Conservation (phyloP, 2,329 filamentous ascomycete genomes). For the Xylaria multiplex region DNA sequence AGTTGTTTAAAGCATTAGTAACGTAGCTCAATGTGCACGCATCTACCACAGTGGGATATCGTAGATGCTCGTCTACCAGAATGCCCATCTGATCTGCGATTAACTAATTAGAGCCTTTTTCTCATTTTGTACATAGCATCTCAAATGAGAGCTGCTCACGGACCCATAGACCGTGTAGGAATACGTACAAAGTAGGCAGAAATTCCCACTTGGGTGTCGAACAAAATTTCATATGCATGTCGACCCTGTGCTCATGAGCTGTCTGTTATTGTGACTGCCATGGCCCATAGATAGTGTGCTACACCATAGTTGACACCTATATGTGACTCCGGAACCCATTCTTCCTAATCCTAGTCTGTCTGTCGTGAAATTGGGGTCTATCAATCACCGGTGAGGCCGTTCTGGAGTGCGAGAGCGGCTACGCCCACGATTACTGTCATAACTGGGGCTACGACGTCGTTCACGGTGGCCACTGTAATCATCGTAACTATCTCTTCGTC, state of each 20-base stretch:
- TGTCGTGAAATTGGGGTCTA: background rate
- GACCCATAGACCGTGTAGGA: conserved; percentile 22
- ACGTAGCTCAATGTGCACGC: conserved; percentile 6
- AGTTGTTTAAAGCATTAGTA: conserved; percentile 9
- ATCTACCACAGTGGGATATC: background rate
- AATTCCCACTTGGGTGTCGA: conserved; percentile 7
- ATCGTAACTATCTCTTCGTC: conserved; percentile 48
- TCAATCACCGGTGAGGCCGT: conserved; percentile 49
- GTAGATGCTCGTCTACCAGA: background rate
- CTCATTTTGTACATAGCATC: conserved; percentile 21
- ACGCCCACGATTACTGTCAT: conserved; percentile 55
- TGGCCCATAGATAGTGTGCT: conserved; percentile 17
- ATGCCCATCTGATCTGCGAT: conserved; percentile 18
- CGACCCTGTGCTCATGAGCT: conserved; percentile 7
- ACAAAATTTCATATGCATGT: conserved; percentile 2
- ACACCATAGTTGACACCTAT: conserved; percentile 19
- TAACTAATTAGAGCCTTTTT: conserved; percentile 30
- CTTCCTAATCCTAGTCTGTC: background rate
- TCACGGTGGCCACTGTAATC: conserved; percentile 50
- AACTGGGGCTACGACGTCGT: conserved; percentile 60
- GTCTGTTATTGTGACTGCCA: conserved; percentile 17
- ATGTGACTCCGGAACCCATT: background rate
- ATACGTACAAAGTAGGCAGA: conserved; percentile 29
- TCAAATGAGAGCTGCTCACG: conserved; percentile 9
- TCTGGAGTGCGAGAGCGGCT: conserved; percentile 55